phyloP scores from a whole-genome alignment of 768 basidiomycete species.

The Nevesoporus exiguus region DNA sequence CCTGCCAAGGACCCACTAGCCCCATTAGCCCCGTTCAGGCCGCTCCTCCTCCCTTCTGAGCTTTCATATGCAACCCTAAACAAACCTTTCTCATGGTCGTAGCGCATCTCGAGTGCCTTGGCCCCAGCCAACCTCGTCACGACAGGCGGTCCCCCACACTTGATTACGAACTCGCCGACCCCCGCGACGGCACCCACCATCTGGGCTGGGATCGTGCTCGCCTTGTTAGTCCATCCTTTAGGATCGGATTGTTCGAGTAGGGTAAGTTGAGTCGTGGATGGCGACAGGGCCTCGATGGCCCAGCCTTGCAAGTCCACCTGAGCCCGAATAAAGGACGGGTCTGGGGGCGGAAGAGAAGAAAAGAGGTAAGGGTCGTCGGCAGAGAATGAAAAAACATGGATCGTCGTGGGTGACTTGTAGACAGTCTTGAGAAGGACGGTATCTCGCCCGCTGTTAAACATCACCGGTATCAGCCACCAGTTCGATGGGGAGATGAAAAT shows the following conservation, averaged over 20 bases:
- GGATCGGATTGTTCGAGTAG: slow-evolving; percentile 96
- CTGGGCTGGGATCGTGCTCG: slow-evolving; percentile 83
- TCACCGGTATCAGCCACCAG: neutral
- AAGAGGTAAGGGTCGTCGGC: slow-evolving; percentile 88
- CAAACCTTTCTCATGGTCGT: slow-evolving; percentile 81
- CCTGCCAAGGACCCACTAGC: slow-evolving; percentile 4
- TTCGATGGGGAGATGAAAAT: slow-evolving; percentile 6
- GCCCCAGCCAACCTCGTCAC: slow-evolving; percentile 80
- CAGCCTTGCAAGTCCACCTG: slow-evolving; percentile 99
- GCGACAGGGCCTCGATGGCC: slow-evolving; percentile 94
- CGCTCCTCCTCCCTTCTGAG: slow-evolving; percentile 46
- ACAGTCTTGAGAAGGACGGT: slow-evolving; percentile 89
- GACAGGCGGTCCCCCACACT: slow-evolving; percentile 92
- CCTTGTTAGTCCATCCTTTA: slow-evolving; percentile 94
- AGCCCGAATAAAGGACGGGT: slow-evolving; percentile 81
- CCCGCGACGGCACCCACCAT: slow-evolving; percentile 90
- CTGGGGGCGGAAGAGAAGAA: slow-evolving; percentile 61
- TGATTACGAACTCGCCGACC: slow-evolving; percentile 93
- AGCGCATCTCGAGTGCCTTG: slow-evolving; percentile 66
- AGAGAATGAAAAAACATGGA: slow-evolving; percentile 94
- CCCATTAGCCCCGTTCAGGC: slow-evolving; percentile 20
- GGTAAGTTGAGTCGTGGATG: slow-evolving; percentile 90
- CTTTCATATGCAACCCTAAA: slow-evolving; percentile 86
- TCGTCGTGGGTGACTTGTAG: slow-evolving; percentile 93
- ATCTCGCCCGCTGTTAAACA: slow-evolving; percentile 72